Evolutionary conservation across 2,329 filamentous ascomycete species (phyloP).

Genomic region (Exserohilum turcica): DNA sequence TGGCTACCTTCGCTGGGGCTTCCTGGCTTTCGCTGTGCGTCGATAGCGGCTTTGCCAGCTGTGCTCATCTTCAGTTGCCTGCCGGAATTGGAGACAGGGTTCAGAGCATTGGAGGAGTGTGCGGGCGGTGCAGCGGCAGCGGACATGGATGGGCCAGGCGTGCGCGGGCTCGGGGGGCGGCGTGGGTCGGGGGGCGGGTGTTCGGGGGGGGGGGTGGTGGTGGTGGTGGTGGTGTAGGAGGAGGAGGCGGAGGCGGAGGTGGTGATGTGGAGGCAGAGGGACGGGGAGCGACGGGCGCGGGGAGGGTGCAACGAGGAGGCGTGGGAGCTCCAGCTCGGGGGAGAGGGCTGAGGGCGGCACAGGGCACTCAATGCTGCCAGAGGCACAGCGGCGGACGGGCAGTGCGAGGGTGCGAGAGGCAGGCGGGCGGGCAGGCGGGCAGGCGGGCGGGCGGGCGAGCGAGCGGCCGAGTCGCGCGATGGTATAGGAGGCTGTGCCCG

Average conservation of each 20-base stretch:
- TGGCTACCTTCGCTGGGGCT: slow-evolving; percentile 61
- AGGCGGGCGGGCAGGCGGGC: too few species aligned
- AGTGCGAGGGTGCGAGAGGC: slow-evolving; percentile 18
- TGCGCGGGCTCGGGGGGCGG: slow-evolving; percentile 22
- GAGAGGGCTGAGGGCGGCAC: slow-evolving; percentile 28
- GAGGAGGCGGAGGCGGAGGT: too few species aligned
- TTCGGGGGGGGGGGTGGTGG: neutral
- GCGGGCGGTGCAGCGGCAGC: slow-evolving; percentile 36
- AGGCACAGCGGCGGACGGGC: slow-evolving; percentile 15
- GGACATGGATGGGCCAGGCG: slow-evolving; percentile 40
- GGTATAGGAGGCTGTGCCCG: slow-evolving; percentile 28
- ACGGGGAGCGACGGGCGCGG: slow-evolving; percentile 24
- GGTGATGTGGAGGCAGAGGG: neutral
- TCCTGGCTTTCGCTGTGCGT: slow-evolving; percentile 60
- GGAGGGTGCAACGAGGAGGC: slow-evolving; percentile 19
- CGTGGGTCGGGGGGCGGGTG: slow-evolving; percentile 14
- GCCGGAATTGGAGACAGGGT: slow-evolving; percentile 43
- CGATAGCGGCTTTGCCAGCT: slow-evolving; percentile 54
- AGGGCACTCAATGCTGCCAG: slow-evolving; percentile 31
- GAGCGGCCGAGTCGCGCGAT: slow-evolving; percentile 29
- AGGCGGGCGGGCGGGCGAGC: too few species aligned
- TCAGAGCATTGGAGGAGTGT: slow-evolving; percentile 44
- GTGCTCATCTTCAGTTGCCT: slow-evolving; percentile 57
- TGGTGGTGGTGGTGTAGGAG: neutral
- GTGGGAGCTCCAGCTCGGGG: slow-evolving; percentile 19